Evolutionary conservation across 192 early-diverging fungal species (phyloP), one percentile per base, ranked within the genome.

Genomic region (Polychytrium aggregatum): DNA sequence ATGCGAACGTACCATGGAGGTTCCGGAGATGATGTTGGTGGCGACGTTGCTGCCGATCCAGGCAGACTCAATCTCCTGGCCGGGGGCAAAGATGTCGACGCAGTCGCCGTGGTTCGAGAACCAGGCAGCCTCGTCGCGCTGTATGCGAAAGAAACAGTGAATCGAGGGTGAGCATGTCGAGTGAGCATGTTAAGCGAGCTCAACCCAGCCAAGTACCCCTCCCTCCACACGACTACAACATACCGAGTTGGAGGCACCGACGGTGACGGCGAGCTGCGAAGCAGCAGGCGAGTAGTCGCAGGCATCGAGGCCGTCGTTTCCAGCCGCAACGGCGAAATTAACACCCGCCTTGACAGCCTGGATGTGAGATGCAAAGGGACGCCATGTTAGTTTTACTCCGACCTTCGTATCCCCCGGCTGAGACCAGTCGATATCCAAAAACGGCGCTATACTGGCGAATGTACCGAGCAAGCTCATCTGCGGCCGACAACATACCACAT

Each of bases 11-110:
- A 47, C 88, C 86, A 91, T 88, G 31, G 77, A 81, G 8, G 86
- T 88, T 22, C 88, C 88, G 17, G 86, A 85, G 59, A 91, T 79
- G 48, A 70, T 76, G 68, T 82, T 78, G 53, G 67, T 77, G 36
- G 74, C 67, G 37, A 52, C 62, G 21, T 61, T 65, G 50, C 67
- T 60, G 38, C 74, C 78, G 57, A 81, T 85, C 76, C 76, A 81
- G 13, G 72, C 18, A 18, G 41, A 44, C 11, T 17, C 28, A 29
- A 84, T 71, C 25, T 48, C 48, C 2, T 56, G 46, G 28, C 82
- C 82, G 1, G 82, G 82, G 38, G 71, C 83, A 46, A 74, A 84
- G 22, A 85, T 46, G 41, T 62, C 52, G 28, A 85, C 74, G 41
- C 82, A 84, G 41, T 46, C 22, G 27, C 82, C 82, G 27, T 44